Conservation (phyloP, 2,329 filamentous ascomycete genomes). For the Phyllosticta citriasiana region DNA sequence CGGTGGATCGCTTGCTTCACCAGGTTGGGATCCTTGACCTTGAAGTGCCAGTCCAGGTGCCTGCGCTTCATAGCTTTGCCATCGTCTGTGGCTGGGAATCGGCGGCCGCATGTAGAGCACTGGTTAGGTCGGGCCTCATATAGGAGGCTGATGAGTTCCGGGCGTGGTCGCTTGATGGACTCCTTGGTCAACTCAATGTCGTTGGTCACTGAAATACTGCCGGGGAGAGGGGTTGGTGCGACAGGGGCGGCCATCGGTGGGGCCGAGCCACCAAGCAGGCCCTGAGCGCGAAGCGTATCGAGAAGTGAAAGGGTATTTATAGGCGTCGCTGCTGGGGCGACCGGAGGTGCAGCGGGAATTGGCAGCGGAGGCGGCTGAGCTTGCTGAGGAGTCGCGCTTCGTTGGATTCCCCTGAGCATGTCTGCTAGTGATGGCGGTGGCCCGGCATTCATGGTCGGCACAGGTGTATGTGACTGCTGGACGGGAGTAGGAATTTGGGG, state of each 20-base stretch:
- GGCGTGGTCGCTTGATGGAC: conserved; percentile 69
- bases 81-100: conserved; percentile 67
- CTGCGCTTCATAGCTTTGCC: conserved; percentile 78
- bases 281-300: conserved; percentile 4
- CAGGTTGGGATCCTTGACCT: conserved; percentile 79
- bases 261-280: conserved; percentile 3
- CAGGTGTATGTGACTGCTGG: conserved; percentile 14
- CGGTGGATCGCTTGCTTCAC: conserved; percentile 80
- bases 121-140: conserved; percentile 78
- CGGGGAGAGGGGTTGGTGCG: conserved; percentile 11
- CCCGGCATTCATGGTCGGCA: conserved; percentile 19
- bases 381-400: conserved; percentile 6
- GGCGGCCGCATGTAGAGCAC: conserved; percentile 82
- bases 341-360: conserved; percentile 2
- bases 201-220: conserved; percentile 19
- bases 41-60: conserved; percentile 98
- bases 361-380: background rate
- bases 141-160: conserved; percentile 61
- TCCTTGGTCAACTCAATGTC: conserved; percentile 53
- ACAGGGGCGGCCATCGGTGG: conserved; percentile 16
- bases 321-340: conserved; percentile 1
- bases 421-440: conserved; percentile 15
- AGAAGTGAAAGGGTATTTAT: conserved; percentile 1
- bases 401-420: conserved; percentile 5
- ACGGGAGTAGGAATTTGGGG: conserved; percentile 16